Percentiles rank a stretch among this genome's conserved stretches.
Conservation (phyloP, 108 stramenopile genomes). For the Skeletonema grethae region DNA sequence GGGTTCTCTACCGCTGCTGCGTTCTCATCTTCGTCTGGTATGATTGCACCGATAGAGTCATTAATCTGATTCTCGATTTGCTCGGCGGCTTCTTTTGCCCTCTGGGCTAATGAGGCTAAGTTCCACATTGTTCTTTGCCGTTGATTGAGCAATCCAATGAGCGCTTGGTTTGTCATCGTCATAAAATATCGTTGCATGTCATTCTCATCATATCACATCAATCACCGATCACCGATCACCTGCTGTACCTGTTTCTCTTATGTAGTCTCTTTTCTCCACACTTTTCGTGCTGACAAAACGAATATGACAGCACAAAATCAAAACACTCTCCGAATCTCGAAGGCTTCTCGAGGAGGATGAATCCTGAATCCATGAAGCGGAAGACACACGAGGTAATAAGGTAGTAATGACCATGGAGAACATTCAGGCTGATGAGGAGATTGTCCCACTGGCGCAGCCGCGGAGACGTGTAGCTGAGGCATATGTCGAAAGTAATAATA, state of each 20-base stretch:
- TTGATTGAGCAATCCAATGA: not conserved
- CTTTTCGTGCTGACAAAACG: too few species aligned
- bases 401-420: conserved; percentile 15
- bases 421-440: conserved; percentile 31
- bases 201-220: too few species aligned
- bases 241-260: too few species aligned
- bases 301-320: too few species aligned
- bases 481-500: conserved; percentile 11
- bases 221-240: too few species aligned
- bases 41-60: conserved; percentile 1
- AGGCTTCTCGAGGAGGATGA: too few species aligned
- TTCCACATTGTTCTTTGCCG: conserved; percentile 8
- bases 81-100: conserved; percentile 18
- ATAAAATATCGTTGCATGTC: too few species aligned
- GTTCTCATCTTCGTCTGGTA: not conserved
- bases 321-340: too few species aligned
- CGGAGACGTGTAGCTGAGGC: conserved; percentile 31
- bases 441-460: conserved; percentile 12
- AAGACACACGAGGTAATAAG: too few species aligned
- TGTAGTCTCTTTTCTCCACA: too few species aligned
- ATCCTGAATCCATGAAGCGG: too few species aligned
- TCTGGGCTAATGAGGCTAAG: conserved; percentile 17
- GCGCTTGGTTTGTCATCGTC: too few species aligned
- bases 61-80: conserved; percentile 17
- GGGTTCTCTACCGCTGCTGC: not conserved